These are phyloP conservation scores for Firmiana major DNA, from an alignment of 345 rosid species.

Conservation along the genomic window DNA sequence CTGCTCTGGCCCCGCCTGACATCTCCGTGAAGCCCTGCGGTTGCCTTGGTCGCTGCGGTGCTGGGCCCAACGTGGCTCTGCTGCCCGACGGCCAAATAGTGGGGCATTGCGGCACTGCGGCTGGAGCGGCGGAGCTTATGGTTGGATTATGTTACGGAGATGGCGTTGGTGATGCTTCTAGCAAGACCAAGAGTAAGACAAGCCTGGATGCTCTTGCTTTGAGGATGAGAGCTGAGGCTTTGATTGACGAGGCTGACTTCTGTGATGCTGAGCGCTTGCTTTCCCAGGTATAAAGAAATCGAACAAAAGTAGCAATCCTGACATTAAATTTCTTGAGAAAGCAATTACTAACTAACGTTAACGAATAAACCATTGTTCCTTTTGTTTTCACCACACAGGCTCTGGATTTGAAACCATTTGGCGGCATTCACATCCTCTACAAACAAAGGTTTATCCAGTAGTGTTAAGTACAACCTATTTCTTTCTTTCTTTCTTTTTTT, in stretches of 20 bases:
- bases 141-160: conserved; percentile 23
- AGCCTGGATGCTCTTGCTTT: conserved; percentile 56
- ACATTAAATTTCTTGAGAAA: not conserved
- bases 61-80: conserved; percentile 78
- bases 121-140: conserved; percentile 58
- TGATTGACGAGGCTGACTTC: conserved; percentile 45
- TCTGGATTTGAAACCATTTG: conserved; percentile 56
- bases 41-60: conserved; percentile 82
- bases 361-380: not conserved
- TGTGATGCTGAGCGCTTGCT: conserved; percentile 52
- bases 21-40: conserved; percentile 59
- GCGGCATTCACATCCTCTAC: conserved; percentile 66
- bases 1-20: conserved; percentile 57
- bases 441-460: conserved; percentile 52
- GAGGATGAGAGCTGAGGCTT: conserved; percentile 55
- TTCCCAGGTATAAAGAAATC: conserved; percentile 42
- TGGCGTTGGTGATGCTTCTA: conserved; percentile 33
- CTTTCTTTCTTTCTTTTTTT: not conserved
- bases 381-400: conserved; percentile 41
- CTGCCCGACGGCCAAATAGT: conserved; percentile 62
- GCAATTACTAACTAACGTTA: not conserved
- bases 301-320: not conserved
- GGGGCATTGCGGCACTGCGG: conserved; percentile 67
- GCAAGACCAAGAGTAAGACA: not conserved
- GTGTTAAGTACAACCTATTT: not conserved